Evolutionary conservation across 306 rosid species (phyloP), one percentile per base, ranked within the genome.

Genomic region (Quercus bicolor): DNA sequence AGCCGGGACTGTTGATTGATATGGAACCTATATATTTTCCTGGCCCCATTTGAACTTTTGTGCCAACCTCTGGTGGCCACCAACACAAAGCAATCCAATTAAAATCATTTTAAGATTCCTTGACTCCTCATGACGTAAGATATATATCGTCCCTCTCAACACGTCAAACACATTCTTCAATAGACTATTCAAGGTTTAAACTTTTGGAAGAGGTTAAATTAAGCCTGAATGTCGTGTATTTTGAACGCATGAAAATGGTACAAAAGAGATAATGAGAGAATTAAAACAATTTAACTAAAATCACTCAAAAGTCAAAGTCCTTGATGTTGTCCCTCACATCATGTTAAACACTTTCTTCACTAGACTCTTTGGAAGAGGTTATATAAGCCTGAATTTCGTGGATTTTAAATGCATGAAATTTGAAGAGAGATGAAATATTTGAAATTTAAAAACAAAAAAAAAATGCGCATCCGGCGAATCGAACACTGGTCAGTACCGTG

Each of bases 401-500:
- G 45, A 40, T 40, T 40, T 40, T 40, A 2, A 40, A 7, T 8
- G 45, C 45, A 40, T 7, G 45, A 40, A 40, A 40, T 40, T 40
- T 8, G 45, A 40, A 40, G 45, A 40, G 45, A 40, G 11, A 40
- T 7, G 12, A 40, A 40, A 8, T 1, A 40, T 40, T 40, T 40
- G 45, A 40, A 40, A 8, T 8, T 34, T 4, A 26, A 26, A 26
- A 26, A 26, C 0, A 26, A 26, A 2, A 18, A 29, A 28, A 14
- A 0, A 0, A 18, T 92, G 97, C 97, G 96, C 93, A 91, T 91
- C 97, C 91, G 79, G 97, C 97, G 93, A 95, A 93, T 93, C 96
- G 89, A 89, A 93, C 96, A 94, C 93, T 78, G 94, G 98, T 92
- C 97, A 91, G 92, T 91, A 92, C 93, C 96, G 96, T 95, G 96